phyloP scores from a whole-genome alignment of 1,284 basidiomycete genomes.

The Gastroboletus turbinatus region DNA sequence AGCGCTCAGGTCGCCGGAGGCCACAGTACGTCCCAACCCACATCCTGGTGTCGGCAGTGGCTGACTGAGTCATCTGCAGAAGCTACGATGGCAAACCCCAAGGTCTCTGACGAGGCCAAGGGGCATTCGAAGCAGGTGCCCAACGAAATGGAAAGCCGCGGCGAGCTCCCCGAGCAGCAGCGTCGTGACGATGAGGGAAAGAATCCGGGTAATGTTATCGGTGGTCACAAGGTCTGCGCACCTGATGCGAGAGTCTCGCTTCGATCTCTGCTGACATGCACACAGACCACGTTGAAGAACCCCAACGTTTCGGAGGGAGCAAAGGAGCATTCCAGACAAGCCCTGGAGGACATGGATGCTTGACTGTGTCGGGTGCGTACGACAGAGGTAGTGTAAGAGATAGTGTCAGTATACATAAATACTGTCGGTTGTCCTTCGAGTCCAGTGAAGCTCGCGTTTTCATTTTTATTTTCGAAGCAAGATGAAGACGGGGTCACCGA shows the following conservation, averaged over 20 bases:
- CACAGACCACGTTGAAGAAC: conserved; percentile 37
- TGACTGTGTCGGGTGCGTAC: background rate
- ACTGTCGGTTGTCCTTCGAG: background rate
- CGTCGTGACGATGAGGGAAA: conserved; percentile 4
- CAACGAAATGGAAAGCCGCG: conserved; percentile 35
- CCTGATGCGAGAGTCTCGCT: background rate
- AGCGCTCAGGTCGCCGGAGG: conserved; percentile 13
- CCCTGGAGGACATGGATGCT: conserved; percentile 34
- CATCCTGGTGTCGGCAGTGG: background rate
- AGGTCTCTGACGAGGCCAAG: conserved; percentile 51
- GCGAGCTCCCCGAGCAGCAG: conserved; percentile 21
- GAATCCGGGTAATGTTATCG: conserved; percentile 24
- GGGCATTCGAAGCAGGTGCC: conserved; percentile 47
- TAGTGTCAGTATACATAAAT: background rate
- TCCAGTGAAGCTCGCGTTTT: background rate
- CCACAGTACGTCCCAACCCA: conserved; percentile 10
- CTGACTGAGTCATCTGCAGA: conserved; percentile 14
- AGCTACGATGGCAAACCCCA: conserved; percentile 47
- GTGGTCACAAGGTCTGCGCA: conserved; percentile 28
- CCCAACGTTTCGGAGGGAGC: conserved; percentile 43
- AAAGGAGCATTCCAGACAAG: conserved; percentile 41
- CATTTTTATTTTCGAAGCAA: conserved; percentile 64
- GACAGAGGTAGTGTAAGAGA: conserved; percentile 10
- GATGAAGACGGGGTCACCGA: conserved; percentile 92
- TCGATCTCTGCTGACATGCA: background rate